A percentile compares a stretch with the other conserved stretches of the same genome.
phyloP scores from a whole-genome alignment of 768 basidiomycete species.

The Kondoa subrosea region DNA sequence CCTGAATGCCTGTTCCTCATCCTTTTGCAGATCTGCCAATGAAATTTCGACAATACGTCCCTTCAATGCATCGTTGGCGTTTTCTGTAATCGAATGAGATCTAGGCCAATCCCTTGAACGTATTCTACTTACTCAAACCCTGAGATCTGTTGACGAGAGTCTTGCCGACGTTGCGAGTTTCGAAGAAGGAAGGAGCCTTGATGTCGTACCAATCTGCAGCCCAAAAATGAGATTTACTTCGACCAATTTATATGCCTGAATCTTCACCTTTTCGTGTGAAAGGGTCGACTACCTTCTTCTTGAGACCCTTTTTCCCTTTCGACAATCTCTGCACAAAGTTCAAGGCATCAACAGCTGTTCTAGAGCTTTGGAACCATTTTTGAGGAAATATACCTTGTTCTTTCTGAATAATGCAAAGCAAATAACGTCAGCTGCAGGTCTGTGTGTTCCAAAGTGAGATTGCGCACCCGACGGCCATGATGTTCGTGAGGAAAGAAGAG shows the following conservation, averaged over 20 bases:
- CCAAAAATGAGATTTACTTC: background rate
- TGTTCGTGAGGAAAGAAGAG: no score
- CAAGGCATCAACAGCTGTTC: background rate
- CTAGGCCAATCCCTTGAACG: background rate
- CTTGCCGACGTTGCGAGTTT: constrained; percentile 91
- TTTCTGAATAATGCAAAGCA: no score
- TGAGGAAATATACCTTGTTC: no score
- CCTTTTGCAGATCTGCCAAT: constrained; percentile 94
- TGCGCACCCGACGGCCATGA: no score
- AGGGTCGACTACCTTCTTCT: constrained; percentile 99
- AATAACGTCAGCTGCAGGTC: no score
- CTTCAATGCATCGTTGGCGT: constrained; percentile 94
- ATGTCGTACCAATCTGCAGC: constrained; percentile 90
- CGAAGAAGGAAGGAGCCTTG: constrained; percentile 95
- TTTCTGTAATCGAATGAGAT: constrained; percentile 40
- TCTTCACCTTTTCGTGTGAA: constrained; percentile 93
- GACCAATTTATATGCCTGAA: background rate
- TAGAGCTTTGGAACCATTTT: background rate
- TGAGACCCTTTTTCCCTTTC: constrained; percentile 97
- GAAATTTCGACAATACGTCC: constrained; percentile 93
- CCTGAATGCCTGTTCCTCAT: constrained; percentile 97
- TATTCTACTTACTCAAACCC: constrained; percentile 66
- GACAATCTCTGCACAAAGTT: constrained; percentile 51
- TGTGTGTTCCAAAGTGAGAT: no score
- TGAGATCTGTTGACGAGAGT: constrained; percentile 95